Evolutionary conservation across 257 asterid genomes (phyloP), one percentile per base, ranked within the genome.

Genomic region (Petunia axillaris): DNA sequence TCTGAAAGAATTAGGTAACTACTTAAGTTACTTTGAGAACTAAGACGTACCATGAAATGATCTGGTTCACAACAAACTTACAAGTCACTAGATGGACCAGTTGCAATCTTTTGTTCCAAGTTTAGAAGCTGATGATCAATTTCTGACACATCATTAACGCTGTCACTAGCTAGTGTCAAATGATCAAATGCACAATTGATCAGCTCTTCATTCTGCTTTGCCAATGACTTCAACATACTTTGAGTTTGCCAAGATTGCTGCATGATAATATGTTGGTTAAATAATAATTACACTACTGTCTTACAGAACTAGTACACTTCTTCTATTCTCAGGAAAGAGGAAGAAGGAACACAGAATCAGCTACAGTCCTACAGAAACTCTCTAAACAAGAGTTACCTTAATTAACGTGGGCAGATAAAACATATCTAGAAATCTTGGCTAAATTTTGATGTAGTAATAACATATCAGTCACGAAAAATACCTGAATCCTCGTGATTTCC

Each of bases 401-500:
- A 25, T 25, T 25, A 25, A 25, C 25, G 25, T 0, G 0, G 25
- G 25, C 25, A 25, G 25, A 25, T 25, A 25, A 25, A 25, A 25
- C 25, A 25, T 25, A 25, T 25, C 25, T 25, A 25, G 25, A 25
- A 25, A 25, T 25, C 25, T 25, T 25, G 25, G 25, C 25, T 25
- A 25, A 25, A 25, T 25, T 25, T 25, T 25, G 25, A 25, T 25
- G 25, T 25, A 25, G 25, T 25, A 25, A 25, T 25, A 25, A 25
- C 25, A 25, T 25, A 25, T 25, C 25, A 25, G 25, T 25, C 25
- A 25, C 25, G 25, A 25, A 41, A 77, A 78, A 79, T 90, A 94
- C 98, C 98, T 91, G 93, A 79, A 91, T 77, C 88, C 89, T 93
- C 79, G 82, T 57, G 50, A 94, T 82, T 87, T 93, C 91, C 86